Evolutionary conservation across 352 stramenopile genomes (phyloP), one percentile per base, ranked within the genome.

Genomic region (Peronospora tabacina): DNA sequence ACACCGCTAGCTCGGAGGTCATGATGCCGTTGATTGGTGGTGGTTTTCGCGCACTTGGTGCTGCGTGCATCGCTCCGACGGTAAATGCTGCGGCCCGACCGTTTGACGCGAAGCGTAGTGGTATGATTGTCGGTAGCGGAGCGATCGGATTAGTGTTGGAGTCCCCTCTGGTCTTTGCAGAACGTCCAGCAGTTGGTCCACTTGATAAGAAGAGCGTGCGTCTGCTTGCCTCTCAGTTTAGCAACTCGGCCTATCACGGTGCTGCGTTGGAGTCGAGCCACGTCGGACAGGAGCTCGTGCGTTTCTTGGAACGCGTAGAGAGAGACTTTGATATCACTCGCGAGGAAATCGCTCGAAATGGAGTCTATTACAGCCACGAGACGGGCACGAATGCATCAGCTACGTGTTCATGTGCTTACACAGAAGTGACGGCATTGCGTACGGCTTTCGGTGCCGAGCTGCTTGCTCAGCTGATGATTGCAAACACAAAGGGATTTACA

Each of bases 291-390:
- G 93, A 98, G 64, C 74, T 98, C 6, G 72, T 85, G 40, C 63
- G 73, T 5, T 97, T 98, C 51, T 61, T 98, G 9, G 48, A 61
- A 7, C 67, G 88, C 35, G 68, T 98, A 26, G 84, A 98, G 63
- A 50, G 66, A n/a, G 70, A 93, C 37, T 90, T 97, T 54, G 86
- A 87, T 43, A 96, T 98, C 40, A 87, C 82, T 20, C 88, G 94
- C 35, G 66, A 78, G 32, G 74, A 96, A 44, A 91, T 98, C 46
- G 93, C 90, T 3, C 68, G 58, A 8, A 71, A 97, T 49, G 95
- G 95, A 55, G 89, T 98, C 16, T 98, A 98, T 68, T 98, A 98
- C 70, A 97, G 87, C 41, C 95, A 98, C 61, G 95, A 98, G 66
- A 98, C 95, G 16, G 93, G 87, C 51, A 98, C 94, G 19, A 96